Conservation (phyloP, 305 asterid species). For the Solanum chacoense region DNA sequence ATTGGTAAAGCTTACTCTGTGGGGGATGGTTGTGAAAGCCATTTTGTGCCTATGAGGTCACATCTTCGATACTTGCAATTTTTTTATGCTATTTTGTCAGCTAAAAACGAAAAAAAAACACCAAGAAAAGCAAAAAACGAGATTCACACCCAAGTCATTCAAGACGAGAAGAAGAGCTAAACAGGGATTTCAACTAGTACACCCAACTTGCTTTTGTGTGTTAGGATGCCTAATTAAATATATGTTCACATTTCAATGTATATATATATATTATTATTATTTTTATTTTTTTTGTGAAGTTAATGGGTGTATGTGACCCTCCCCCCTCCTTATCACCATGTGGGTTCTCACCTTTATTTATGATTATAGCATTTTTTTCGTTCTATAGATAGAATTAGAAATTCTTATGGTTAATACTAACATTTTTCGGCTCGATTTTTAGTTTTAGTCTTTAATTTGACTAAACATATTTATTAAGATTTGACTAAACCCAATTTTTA, state of each 20-base stretch:
- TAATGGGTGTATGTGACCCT: too few species aligned
- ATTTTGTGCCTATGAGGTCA: background rate
- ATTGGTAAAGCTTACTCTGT: background rate
- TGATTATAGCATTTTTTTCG: too few species aligned
- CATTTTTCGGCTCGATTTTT: background rate
- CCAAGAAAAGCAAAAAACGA: background rate
- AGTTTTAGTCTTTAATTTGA: too few species aligned
- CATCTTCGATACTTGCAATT: background rate
- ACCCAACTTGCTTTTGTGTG: background rate
- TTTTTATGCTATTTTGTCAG: background rate
- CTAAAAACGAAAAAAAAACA: background rate
- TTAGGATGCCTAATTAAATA: background rate
- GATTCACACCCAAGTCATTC: background rate
- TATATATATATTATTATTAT: too few species aligned
- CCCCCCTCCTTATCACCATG: background rate
- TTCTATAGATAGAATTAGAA: too few species aligned
- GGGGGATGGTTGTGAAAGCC: background rate
- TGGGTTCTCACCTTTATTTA: background rate
- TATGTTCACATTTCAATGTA: too few species aligned
- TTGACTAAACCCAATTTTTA: too few species aligned
- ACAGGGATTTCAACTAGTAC: background rate
- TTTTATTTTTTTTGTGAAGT: too few species aligned
- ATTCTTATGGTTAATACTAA: background rate
- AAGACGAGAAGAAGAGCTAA: background rate
- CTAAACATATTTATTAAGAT: too few species aligned